These are phyloP conservation scores for Hemerocallis citrina DNA, from an alignment of 106 monocot genomes.

Conservation along the genomic window DNA sequence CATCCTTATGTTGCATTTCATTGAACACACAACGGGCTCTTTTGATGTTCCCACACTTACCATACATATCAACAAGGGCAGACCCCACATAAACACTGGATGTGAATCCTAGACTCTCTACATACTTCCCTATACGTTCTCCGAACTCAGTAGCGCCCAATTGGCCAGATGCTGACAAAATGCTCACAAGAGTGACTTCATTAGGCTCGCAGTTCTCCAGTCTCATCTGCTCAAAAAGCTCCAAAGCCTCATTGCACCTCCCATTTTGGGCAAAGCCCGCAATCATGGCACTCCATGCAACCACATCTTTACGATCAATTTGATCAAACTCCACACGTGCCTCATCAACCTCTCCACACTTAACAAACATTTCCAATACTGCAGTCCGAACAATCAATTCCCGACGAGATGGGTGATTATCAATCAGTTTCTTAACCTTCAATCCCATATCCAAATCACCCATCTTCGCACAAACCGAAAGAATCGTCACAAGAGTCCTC, in stretches of 20 bases:
- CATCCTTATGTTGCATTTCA: slow-evolving; percentile 54
- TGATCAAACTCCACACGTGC: slow-evolving; percentile 65
- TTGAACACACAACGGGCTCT: slow-evolving; percentile 50
- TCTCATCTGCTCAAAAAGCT: slow-evolving; percentile 74
- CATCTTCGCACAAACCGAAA: slow-evolving; percentile 71
- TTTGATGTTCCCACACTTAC: slow-evolving; percentile 68
- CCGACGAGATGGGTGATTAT: slow-evolving; percentile 10
- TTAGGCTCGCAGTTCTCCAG: slow-evolving; percentile 41
- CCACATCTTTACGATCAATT: slow-evolving; percentile 52
- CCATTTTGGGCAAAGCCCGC: slow-evolving; percentile 95
- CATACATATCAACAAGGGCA: slow-evolving; percentile 76
- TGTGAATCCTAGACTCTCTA: slow-evolving; percentile 34
- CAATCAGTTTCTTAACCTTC: slow-evolving; percentile 49
- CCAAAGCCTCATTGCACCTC: slow-evolving; percentile 59
- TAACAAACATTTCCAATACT: slow-evolving; percentile 77
- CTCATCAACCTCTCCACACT: slow-evolving; percentile 73
- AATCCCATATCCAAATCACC: slow-evolving; percentile 60
- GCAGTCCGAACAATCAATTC: slow-evolving; percentile 76
- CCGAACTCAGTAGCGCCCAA: slow-evolving; percentile 67
- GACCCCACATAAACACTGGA: slow-evolving; percentile 54
- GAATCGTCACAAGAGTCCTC: slow-evolving; percentile 59
- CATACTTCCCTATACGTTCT: slow-evolving; percentile 48
- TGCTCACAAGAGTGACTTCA: slow-evolving; percentile 80
- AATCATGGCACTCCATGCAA: slow-evolving; percentile 95
- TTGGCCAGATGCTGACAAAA: slow-evolving; percentile 72